A percentile compares a stretch with the other conserved stretches of the same genome.
Evolutionary conservation across 164 flowering plant genomes (phyloP).

Genomic region (Magnolia sinica): DNA sequence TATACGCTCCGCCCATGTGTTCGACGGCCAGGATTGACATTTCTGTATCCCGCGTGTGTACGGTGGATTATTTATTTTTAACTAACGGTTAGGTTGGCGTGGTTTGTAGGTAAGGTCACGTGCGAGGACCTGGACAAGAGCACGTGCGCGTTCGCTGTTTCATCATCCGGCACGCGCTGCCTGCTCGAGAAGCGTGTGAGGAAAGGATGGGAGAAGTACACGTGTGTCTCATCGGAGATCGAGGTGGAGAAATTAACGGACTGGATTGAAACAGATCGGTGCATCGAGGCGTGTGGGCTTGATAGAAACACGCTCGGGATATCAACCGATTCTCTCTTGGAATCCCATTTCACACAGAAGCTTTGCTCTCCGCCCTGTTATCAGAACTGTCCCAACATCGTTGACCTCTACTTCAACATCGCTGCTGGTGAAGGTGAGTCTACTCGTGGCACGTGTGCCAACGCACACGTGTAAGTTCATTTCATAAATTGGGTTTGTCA

Average conservation of each 20-base stretch:
- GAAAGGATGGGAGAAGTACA: conserved; percentile 39
- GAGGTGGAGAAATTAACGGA: conserved; percentile 42
- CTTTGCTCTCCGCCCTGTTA: conserved; percentile 70
- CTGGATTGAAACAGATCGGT: conserved; percentile 51
- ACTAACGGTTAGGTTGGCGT: too few species aligned
- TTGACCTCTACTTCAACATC: conserved; percentile 71
- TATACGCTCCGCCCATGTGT: too few species aligned
- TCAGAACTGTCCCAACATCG: conserved; percentile 55
- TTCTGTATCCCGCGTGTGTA: too few species aligned
- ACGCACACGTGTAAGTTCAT: too few species aligned
- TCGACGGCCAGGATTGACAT: too few species aligned
- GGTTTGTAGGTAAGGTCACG: conserved; percentile 25
- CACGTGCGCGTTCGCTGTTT: conserved; percentile 57
- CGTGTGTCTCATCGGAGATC: conserved; percentile 51
- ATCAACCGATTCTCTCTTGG: conserved; percentile 64
- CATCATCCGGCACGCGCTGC: conserved; percentile 58
- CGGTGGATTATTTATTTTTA: too few species aligned
- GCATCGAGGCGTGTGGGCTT: conserved; percentile 55
- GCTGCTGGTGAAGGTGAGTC: conserved; percentile 73
- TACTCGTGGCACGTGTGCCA: too few species aligned
- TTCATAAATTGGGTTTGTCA: too few species aligned
- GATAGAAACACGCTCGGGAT: conserved; percentile 52
- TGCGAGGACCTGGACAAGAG: conserved; percentile 48
- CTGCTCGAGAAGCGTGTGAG: conserved; percentile 57
- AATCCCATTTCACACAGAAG: conserved; percentile 40